Percentiles rank a stretch among this genome's conserved stretches.
Evolutionary conservation across 2,329 filamentous ascomycete genomes (phyloP).

Genomic region (Atkinsonella hypoxylon): DNA sequence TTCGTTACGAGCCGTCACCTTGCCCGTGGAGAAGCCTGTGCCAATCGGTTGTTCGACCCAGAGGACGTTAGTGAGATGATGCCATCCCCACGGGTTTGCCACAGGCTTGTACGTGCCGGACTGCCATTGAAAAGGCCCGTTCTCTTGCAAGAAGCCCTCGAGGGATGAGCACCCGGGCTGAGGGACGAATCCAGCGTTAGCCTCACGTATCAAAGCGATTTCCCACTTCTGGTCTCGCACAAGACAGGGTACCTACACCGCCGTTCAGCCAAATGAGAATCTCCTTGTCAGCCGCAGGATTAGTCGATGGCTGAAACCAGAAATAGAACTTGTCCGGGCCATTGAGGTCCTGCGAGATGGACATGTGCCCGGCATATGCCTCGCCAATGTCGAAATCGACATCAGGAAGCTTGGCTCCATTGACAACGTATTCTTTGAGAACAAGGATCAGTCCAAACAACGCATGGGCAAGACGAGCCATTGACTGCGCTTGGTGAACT

Average conservation of each 20-base stretch:
- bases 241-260: slow-evolving; percentile 20
- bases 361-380: slow-evolving; percentile 44
- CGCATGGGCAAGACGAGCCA: not conserved
- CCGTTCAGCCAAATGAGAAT: slow-evolving; percentile 53
- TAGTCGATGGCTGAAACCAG: slow-evolving; percentile 40
- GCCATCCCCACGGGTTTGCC: slow-evolving; percentile 59
- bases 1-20: slow-evolving; percentile 50
- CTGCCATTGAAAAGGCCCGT: slow-evolving; percentile 62
- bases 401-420: slow-evolving; percentile 49
- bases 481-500: not conserved
- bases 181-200: not conserved
- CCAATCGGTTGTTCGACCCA: slow-evolving; percentile 60
- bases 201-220: not conserved
- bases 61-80: slow-evolving; percentile 35
- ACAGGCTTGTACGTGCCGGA: slow-evolving; percentile 55
- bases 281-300: slow-evolving; percentile 36
- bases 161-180: slow-evolving; percentile 46
- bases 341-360: slow-evolving; percentile 33
- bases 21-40: slow-evolving; percentile 59
- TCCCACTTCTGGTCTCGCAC: no score
- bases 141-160: slow-evolving; percentile 62
- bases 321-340: slow-evolving; percentile 31
- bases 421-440: slow-evolving; percentile 39
- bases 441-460: not conserved
- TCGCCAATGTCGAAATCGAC: slow-evolving; percentile 52